These are phyloP conservation scores for Coriolopsis trogii DNA, from an alignment of 1,284 basidiomycete species.

Conservation along the genomic window DNA sequence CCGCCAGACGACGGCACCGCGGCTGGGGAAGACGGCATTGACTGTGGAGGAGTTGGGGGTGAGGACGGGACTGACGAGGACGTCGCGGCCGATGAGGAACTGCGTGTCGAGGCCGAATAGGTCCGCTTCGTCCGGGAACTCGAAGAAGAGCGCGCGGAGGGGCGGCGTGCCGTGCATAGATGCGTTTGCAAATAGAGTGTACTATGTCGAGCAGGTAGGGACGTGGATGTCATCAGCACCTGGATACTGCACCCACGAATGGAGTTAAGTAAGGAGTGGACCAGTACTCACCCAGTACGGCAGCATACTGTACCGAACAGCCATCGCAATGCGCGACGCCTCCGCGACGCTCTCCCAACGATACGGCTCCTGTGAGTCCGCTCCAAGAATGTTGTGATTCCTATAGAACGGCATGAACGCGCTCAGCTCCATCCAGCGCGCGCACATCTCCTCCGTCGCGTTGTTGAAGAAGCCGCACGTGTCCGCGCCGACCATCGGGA, in stretches of 20 bases:
- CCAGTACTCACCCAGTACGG: slow-evolving; percentile 67
- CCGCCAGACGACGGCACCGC: slow-evolving; percentile 65
- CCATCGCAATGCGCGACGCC: slow-evolving; percentile 70
- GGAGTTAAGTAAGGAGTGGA: slow-evolving; percentile 41
- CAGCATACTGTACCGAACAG: slow-evolving; percentile 67
- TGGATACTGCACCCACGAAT: slow-evolving; percentile 23
- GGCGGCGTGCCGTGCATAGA: slow-evolving; percentile 67
- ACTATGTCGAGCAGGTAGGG: too few relatives aligned
- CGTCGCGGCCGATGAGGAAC: slow-evolving; percentile 70
- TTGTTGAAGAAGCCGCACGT: slow-evolving; percentile 64
- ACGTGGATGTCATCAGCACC: background rate
- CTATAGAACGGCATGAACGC: slow-evolving; percentile 76
- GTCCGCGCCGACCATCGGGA: slow-evolving; percentile 75
- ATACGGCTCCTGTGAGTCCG: slow-evolving; percentile 74
- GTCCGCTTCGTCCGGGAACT: slow-evolving; percentile 72
- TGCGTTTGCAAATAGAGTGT: slow-evolving; percentile 73
- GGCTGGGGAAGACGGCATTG: slow-evolving; percentile 61
- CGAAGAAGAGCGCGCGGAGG: slow-evolving; percentile 74
- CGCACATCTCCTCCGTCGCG: slow-evolving; percentile 74
- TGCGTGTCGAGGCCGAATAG: slow-evolving; percentile 67
- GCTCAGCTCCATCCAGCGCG: slow-evolving; percentile 80
- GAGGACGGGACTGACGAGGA: slow-evolving; percentile 78
- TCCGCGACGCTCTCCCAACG: slow-evolving; percentile 76
- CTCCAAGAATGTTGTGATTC: slow-evolving; percentile 67
- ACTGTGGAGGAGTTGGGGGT: slow-evolving; percentile 58